A percentile compares a stretch with the other conserved stretches of the same genome.
Evolutionary conservation across 257 asterid species (phyloP).

Genomic region (Prunella vulgaris): DNA sequence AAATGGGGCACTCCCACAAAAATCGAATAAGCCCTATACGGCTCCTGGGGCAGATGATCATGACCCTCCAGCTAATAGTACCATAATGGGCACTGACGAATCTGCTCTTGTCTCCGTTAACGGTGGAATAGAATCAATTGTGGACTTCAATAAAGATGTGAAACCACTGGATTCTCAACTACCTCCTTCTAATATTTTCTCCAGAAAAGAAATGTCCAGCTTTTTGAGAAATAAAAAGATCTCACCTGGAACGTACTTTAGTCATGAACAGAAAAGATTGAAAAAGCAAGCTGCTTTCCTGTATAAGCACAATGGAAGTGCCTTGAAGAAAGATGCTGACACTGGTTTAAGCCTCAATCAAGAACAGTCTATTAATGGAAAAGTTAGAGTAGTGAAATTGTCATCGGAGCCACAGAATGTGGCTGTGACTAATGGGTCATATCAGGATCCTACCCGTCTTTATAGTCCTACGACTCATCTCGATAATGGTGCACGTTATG

Average conservation of each 20-base stretch:
- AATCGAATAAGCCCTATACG: slow-evolving; percentile 18
- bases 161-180: slow-evolving; percentile 76
- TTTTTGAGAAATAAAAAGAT: slow-evolving; percentile 53
- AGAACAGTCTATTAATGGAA: slow-evolving; percentile 37
- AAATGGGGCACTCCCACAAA: slow-evolving; percentile 29
- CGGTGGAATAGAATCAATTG: slow-evolving; percentile 27
- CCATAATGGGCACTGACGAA: slow-evolving; percentile 21
- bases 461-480: slow-evolving; percentile 24
- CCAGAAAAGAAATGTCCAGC: slow-evolving; percentile 72
- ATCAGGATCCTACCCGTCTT: slow-evolving; percentile 31
- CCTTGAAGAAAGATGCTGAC: slow-evolving; percentile 31
- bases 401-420: slow-evolving; percentile 27
- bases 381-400: slow-evolving; percentile 26
- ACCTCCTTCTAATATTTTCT: slow-evolving; percentile 78
- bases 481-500: slow-evolving; percentile 30
- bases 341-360: slow-evolving; percentile 28
- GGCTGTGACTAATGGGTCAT: slow-evolving; percentile 25
- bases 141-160: slow-evolving; percentile 34
- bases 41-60: slow-evolving; percentile 29
- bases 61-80: slow-evolving; percentile 27
- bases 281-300: slow-evolving; percentile 38
- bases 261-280: slow-evolving; percentile 49
- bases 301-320: slow-evolving; percentile 32
- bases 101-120: slow-evolving; percentile 21
- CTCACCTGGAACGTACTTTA: slow-evolving; percentile 69